These are phyloP conservation scores for Chalciporus sp. DNA, from an alignment of 1,284 basidiomycete species.

Conservation along the genomic window DNA sequence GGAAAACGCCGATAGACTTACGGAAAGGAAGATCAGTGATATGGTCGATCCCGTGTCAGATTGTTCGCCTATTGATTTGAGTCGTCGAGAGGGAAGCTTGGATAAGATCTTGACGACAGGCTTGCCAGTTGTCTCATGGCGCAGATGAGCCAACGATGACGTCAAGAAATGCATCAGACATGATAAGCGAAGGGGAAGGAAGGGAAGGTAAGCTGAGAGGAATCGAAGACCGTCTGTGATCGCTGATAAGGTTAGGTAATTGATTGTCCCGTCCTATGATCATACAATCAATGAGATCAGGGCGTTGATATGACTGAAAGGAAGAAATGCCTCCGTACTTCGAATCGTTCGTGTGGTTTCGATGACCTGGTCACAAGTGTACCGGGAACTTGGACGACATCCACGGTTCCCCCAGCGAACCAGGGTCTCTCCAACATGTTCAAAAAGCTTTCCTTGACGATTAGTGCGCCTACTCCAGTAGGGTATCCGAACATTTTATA, in stretches of 20 bases:
- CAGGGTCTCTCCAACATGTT: constrained; percentile 66
- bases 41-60: constrained; percentile 68
- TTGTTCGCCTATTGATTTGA: constrained; percentile 62
- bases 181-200: constrained; percentile 72
- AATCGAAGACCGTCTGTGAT: constrained; percentile 75
- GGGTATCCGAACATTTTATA: constrained; percentile 92
- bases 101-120: constrained; percentile 71
- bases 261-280: constrained; percentile 77
- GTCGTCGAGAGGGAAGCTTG: constrained; percentile 51
- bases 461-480: constrained; percentile 79
- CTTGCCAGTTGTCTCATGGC: constrained; percentile 56
- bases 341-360: constrained; percentile 72
- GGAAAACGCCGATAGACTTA: constrained; percentile 38
- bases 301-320: not conserved
- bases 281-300: constrained; percentile 13
- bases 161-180: constrained; percentile 61
- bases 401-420: constrained; percentile 84
- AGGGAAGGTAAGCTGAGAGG: constrained; percentile 73
- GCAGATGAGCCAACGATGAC: constrained; percentile 53
- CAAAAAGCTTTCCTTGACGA: constrained; percentile 72
- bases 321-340: constrained; percentile 47
- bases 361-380: constrained; percentile 60
- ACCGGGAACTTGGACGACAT: constrained; percentile 80
- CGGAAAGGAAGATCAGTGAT: constrained; percentile 64
- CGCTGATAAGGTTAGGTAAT: constrained; percentile 73